These are phyloP conservation scores for Pseudocercospora macadamiae DNA, from an alignment of 2,329 filamentous ascomycete species.

Conservation along the genomic window DNA sequence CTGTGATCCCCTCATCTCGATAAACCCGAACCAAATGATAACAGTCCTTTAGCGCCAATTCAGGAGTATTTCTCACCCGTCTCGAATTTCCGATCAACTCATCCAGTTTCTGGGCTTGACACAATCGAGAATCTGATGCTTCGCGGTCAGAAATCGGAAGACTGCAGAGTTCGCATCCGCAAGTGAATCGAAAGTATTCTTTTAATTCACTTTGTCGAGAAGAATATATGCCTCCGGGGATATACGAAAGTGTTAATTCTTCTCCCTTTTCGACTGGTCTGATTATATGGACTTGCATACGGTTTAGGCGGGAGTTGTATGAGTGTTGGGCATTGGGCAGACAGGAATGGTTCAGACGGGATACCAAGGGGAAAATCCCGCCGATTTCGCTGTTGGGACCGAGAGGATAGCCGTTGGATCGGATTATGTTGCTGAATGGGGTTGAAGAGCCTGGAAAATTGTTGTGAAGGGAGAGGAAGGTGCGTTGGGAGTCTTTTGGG, in stretches of 20 bases:
- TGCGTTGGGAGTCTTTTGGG: slow-evolving; percentile 32
- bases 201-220: slow-evolving; percentile 23
- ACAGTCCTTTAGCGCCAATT: slow-evolving; percentile 26
- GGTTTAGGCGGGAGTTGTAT: slow-evolving; percentile 37
- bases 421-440: slow-evolving; percentile 37
- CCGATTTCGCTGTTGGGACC: slow-evolving; percentile 31
- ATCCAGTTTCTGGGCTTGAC: slow-evolving; percentile 29
- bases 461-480: slow-evolving; percentile 39
- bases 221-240: slow-evolving; percentile 28
- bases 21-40: slow-evolving; percentile 21
- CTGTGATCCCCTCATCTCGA: slow-evolving; percentile 23
- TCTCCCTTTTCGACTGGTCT: slow-evolving; percentile 41
- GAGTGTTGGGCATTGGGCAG: slow-evolving; percentile 41
- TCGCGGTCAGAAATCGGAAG: slow-evolving; percentile 36
- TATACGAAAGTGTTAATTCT: slow-evolving; percentile 44
- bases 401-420: slow-evolving; percentile 39
- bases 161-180: slow-evolving; percentile 43
- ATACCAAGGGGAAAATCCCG: slow-evolving; percentile 41
- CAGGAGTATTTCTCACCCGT: slow-evolving; percentile 24
- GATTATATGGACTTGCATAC: slow-evolving; percentile 38
- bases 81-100: slow-evolving; percentile 28
- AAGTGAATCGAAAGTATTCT: slow-evolving; percentile 40
- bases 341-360: slow-evolving; percentile 45
- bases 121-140: slow-evolving; percentile 35
- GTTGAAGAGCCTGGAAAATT: slow-evolving; percentile 31